phyloP scores from a whole-genome alignment of 257 asterid species.

The Buddleja alternifolia region DNA sequence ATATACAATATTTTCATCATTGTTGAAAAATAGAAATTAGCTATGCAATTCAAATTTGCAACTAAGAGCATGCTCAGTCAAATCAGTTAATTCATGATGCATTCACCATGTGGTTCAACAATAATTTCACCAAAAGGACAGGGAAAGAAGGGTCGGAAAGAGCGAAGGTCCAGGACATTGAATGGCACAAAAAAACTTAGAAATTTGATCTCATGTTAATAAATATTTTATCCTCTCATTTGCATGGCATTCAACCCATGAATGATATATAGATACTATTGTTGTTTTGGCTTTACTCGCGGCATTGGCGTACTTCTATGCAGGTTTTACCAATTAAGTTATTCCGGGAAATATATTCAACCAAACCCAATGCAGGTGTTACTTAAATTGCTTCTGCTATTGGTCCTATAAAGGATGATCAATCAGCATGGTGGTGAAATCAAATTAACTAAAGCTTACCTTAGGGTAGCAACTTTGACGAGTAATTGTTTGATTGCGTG shows the following conservation, averaged over 20 bases:
- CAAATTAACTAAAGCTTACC: constrained; percentile 32
- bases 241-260: too few relatives aligned
- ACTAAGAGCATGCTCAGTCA: background rate
- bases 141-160: background rate
- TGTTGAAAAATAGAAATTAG: background rate
- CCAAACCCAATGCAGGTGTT: too few relatives aligned
- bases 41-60: background rate
- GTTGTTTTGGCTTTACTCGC: too few relatives aligned
- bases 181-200: background rate
- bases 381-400: background rate
- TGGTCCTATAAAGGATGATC: background rate
- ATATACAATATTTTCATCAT: constrained; percentile 11
- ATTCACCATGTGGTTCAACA: background rate
- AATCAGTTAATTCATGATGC: background rate
- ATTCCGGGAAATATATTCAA: too few relatives aligned
- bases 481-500: constrained; percentile 46
- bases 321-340: too few relatives aligned
- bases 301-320: too few relatives aligned
- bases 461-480: constrained; percentile 50
- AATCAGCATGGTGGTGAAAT: background rate
- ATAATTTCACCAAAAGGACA: background rate
- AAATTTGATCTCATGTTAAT: background rate
- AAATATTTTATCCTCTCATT: background rate
- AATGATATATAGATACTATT: too few relatives aligned
- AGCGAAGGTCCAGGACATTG: background rate